Evolutionary conservation across 2,329 filamentous ascomycete genomes (phyloP).

Genomic region (Cladosporium colombiae): DNA sequence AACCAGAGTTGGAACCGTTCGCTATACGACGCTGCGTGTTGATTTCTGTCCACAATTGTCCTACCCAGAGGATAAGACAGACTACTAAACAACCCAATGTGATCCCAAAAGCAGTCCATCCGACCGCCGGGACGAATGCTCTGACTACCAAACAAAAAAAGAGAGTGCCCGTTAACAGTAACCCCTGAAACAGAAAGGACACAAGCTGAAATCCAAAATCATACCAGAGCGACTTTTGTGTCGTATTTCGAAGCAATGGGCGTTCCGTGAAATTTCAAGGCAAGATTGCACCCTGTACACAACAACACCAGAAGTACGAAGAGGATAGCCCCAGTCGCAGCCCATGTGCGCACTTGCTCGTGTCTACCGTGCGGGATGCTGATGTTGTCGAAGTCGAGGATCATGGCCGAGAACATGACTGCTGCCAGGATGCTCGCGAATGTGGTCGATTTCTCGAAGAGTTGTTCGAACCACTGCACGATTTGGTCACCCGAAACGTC

Average conservation of each 20-base stretch:
- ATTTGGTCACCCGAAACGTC: background rate
- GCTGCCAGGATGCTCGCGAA: constrained; percentile 10
- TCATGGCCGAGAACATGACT: constrained; percentile 16
- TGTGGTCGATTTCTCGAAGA: constrained; percentile 3
- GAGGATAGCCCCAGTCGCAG: background rate
- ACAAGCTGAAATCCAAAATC: background rate
- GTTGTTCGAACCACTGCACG: constrained; percentile 10
- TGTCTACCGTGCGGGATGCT: background rate
- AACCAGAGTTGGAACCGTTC: background rate
- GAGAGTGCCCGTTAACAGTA: background rate
- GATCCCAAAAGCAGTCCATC: background rate
- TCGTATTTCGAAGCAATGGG: background rate
- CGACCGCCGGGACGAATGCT: background rate
- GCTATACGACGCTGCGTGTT: background rate
- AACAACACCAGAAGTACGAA: constrained; percentile 8
- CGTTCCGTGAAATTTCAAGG: background rate
- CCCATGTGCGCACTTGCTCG: background rate
- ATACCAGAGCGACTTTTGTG: background rate
- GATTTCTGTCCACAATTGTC: background rate
- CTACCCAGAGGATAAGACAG: background rate
- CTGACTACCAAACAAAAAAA: constrained; percentile 16
- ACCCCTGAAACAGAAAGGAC: background rate
- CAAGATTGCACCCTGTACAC: background rate
- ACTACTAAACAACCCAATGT: background rate
- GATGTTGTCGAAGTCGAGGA: background rate